These are phyloP conservation scores for Salix suchowensis DNA, from an alignment of 345 rosid genomes.

Conservation along the genomic window DNA sequence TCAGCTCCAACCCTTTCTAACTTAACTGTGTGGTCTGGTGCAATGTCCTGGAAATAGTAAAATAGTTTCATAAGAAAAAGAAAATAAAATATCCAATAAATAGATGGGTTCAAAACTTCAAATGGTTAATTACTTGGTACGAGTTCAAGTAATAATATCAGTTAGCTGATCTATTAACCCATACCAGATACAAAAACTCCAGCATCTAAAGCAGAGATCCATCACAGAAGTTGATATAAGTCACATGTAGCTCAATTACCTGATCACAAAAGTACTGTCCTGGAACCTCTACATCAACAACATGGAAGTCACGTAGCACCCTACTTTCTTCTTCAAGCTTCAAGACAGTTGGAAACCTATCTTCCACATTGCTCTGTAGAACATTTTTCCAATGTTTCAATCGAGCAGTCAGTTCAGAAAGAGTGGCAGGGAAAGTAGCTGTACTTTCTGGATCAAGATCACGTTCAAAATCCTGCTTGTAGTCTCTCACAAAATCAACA, in stretches of 20 bases:
- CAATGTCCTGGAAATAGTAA: constrained; percentile 62
- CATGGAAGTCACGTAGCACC: constrained; percentile 86
- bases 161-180: not conserved
- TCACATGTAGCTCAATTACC: constrained; percentile 34
- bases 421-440: constrained; percentile 85
- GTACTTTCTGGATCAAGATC: constrained; percentile 98
- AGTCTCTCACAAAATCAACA: constrained; percentile 95
- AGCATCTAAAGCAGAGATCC: not conserved
- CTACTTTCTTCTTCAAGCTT: constrained; percentile 97
- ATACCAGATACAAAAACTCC: not conserved
- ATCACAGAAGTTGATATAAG: not conserved
- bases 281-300: constrained; percentile 98
- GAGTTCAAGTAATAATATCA: not conserved
- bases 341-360: constrained; percentile 89
- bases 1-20: constrained; percentile 92
- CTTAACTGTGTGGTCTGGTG: constrained; percentile 90
- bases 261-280: constrained; percentile 97
- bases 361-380: constrained; percentile 97
- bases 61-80: not conserved
- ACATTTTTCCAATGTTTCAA: constrained; percentile 97
- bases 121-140: not conserved
- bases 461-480: constrained; percentile 94
- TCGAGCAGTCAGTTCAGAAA: constrained; percentile 77
- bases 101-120: not conserved
- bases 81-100: not conserved